Conservation (phyloP, 1,284 basidiomycete genomes). For the Ceratorhiza oryzae-sativae region DNA sequence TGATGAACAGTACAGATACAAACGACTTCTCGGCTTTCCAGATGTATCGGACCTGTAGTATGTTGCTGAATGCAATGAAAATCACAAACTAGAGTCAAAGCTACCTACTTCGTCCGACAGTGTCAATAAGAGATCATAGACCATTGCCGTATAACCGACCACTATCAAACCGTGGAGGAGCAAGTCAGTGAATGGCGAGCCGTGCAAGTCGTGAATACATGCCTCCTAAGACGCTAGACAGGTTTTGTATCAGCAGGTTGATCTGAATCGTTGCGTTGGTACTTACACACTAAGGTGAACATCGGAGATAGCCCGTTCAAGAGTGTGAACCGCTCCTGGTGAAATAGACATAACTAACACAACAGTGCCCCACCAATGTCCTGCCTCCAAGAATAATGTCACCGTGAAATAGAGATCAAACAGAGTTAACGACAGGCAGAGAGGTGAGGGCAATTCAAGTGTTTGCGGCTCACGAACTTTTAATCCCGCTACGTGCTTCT, state of each 20-base stretch:
- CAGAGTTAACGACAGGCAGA: background rate
- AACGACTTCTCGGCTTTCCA: slow-evolving; percentile 35
- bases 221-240: slow-evolving; percentile 6
- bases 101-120: slow-evolving; percentile 39
- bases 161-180: background rate
- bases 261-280: no score
- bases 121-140: slow-evolving; percentile 39
- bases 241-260: background rate
- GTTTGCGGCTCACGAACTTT: background rate
- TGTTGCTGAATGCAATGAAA: background rate
- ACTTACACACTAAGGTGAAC: slow-evolving; percentile 13
- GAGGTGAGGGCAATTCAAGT: background rate
- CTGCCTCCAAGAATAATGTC: background rate
- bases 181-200: background rate
- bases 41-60: slow-evolving; percentile 29
- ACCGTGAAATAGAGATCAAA: background rate
- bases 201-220: background rate
- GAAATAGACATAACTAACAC: background rate
- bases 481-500: background rate
- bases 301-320: background rate
- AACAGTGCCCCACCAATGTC: background rate
- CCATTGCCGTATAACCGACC: slow-evolving; percentile 30
- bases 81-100: no score
- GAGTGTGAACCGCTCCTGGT: background rate
- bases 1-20: slow-evolving; percentile 35